These are phyloP conservation scores for Colletotrichum sp. DNA, from an alignment of 2,329 filamentous ascomycete genomes.

Conservation along the genomic window DNA sequence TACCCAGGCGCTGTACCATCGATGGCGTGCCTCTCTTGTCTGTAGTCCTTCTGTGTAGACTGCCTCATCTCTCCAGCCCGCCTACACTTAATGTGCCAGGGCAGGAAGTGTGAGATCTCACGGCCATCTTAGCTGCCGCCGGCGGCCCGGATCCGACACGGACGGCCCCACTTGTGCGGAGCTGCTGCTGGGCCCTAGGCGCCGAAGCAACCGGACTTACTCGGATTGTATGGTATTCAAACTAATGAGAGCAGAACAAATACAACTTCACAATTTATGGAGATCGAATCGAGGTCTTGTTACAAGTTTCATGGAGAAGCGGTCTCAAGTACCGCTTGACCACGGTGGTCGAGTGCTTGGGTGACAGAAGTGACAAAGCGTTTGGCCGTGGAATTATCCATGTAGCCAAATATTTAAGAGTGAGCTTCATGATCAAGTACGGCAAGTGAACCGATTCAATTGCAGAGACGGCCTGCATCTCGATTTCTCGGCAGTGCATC, in stretches of 20 bases:
- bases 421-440: not conserved
- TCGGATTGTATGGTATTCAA: not conserved
- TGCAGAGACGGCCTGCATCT: not conserved
- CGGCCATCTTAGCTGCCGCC: not conserved
- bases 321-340: not conserved
- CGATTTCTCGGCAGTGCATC: not conserved
- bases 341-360: not conserved
- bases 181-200: not conserved
- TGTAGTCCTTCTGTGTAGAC: rapidly evolving
- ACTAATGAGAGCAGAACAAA: not conserved
- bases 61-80: rapidly evolving
- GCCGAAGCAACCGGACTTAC: not conserved
- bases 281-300: not conserved
- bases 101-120: not conserved
- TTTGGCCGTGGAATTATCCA: not conserved
- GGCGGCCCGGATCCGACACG: not conserved
- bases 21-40: not conserved
- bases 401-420: not conserved
- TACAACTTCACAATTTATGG: rapidly evolving
- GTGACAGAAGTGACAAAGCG: not conserved
- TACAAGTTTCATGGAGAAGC: rapidly evolving
- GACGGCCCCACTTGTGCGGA: not conserved
- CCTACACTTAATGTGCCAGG: rapidly evolving
- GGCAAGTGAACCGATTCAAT: not conserved
- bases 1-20: not conserved